Evolutionary conservation across 768 basidiomycete genomes (phyloP), one percentile per base, ranked within the genome.

Genomic region (Dioszegia hungarica): DNA sequence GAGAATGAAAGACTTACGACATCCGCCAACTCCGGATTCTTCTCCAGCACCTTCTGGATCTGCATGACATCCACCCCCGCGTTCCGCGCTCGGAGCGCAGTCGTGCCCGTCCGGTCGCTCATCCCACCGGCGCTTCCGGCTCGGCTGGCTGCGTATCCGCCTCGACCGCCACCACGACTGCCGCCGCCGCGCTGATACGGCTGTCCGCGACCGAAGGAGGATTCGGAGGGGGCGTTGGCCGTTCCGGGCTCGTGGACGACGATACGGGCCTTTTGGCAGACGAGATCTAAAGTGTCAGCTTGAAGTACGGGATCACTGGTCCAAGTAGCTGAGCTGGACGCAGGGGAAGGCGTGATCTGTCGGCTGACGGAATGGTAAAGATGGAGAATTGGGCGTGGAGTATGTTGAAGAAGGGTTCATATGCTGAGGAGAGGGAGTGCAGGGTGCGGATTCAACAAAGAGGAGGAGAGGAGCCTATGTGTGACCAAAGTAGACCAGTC

Each of bases 211-310:
- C 56, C 39, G 53, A 38, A 61, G 17, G 66, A 69, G 9, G 71
- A 68, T 40, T 62, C 60, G 39, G 70, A 69, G 20, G 65, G 65
- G 11, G 66, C 63, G 22, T 17, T 58, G 31, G 39, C 28, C 3
- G 34, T 31, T 20, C 31, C 36, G 22, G 62, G 54, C 5, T 71
- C 71, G 53, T 70, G 66, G 14, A 73, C 72, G 48, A 71, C 60
- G 43, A 73, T 63, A 22, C 74, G 58, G 14, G 72, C 65, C 58
- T 73, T 70, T 33, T 71, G 72, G 51, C 72, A 75, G 24, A 75
- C 72, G 43, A 73, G 64, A 39, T 71, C 65, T 68, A 44, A 8
- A n/a, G 24, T 25, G 25, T 37, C n/a, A 50, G 37, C 24, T 54
- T 3, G n/a, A n/a, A n/a, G 5, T 24, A 20, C 24, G 5, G 5